Conservation (phyloP, 768 basidiomycete species). For the Lentinula edodes region DNA sequence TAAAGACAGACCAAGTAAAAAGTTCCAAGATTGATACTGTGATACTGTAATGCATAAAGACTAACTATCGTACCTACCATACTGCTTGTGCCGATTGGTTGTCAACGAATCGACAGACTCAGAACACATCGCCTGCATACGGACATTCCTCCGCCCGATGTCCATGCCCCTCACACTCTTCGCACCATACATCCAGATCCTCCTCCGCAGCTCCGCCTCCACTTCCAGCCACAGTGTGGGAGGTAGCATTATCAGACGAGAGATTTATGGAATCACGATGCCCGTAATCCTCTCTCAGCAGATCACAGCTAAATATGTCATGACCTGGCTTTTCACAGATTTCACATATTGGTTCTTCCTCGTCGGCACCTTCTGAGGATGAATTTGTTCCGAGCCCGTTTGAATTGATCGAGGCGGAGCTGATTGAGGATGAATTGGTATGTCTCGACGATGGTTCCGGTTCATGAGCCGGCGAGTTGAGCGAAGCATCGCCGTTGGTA, state of each 20-base stretch:
- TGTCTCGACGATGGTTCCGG: constrained; percentile 10
- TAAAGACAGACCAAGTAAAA: neutral
- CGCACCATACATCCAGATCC: constrained; percentile 52
- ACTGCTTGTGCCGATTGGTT: constrained; percentile 1
- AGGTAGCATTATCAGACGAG: neutral
- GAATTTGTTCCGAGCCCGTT: constrained; percentile 17
- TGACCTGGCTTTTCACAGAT: constrained; percentile 84
- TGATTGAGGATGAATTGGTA: constrained; percentile 14
- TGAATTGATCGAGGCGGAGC: constrained; percentile 3
- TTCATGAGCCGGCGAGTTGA: constrained; percentile 8
- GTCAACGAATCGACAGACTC: neutral
- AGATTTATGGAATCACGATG: constrained; percentile 7
- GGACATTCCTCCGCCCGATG: constrained; percentile 77
- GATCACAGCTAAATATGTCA: constrained; percentile 80
- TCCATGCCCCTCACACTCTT: constrained; percentile 79
- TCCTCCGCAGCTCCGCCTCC: constrained; percentile 2
- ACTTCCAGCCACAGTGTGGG: neutral
- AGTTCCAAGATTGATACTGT: no score
- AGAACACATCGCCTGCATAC: constrained; percentile 85
- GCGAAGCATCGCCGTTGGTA: neutral
- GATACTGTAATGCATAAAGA: neutral
- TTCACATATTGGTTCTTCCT: constrained; percentile 60
- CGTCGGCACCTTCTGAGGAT: constrained; percentile 10
- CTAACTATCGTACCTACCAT: neutral
- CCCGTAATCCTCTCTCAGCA: constrained; percentile 53